phyloP scores from a whole-genome alignment of 2,329 filamentous ascomycete genomes.

The Nemania serpens region DNA sequence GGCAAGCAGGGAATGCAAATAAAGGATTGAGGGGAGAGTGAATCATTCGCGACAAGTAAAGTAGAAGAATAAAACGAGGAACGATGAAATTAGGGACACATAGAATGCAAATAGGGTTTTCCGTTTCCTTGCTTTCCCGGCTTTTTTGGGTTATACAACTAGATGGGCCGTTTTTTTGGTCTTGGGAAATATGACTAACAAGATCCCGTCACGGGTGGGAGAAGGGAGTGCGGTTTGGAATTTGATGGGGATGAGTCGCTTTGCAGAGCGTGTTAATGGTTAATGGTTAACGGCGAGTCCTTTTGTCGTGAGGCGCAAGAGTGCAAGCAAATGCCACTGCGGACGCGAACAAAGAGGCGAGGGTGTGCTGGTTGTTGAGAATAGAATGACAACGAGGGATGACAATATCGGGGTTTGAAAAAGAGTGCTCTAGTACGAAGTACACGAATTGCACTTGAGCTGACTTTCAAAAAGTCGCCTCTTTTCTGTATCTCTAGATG shows the following conservation, averaged over 20 bases:
- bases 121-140: neutral
- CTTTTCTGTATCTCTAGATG: constrained; percentile 54
- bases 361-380: constrained; percentile 20
- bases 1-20: constrained; percentile 37
- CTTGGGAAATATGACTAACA: constrained; percentile 20
- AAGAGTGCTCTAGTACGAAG: constrained; percentile 26
- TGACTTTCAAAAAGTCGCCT: constrained; percentile 60
- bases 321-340: constrained; percentile 59
- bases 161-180: constrained; percentile 3
- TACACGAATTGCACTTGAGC: constrained; percentile 46
- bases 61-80: constrained; percentile 27
- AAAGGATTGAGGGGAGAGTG: constrained; percentile 36
- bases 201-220: constrained; percentile 18
- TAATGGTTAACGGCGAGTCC: neutral
- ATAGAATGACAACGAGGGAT: constrained; percentile 3
- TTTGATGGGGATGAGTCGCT: constrained; percentile 26
- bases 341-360: constrained; percentile 34
- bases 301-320: constrained; percentile 46
- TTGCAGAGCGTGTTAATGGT: constrained; percentile 19
- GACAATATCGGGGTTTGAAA: constrained; percentile 23
- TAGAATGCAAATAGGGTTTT: constrained; percentile 10
- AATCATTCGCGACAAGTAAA: constrained; percentile 24
- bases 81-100: constrained; percentile 25
- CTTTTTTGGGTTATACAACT: constrained; percentile 29
- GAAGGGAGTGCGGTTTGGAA: neutral